These are phyloP conservation scores for Tillandsia fasciculata DNA, from an alignment of 176 grass and related monocot species.

Conservation along the genomic window DNA sequence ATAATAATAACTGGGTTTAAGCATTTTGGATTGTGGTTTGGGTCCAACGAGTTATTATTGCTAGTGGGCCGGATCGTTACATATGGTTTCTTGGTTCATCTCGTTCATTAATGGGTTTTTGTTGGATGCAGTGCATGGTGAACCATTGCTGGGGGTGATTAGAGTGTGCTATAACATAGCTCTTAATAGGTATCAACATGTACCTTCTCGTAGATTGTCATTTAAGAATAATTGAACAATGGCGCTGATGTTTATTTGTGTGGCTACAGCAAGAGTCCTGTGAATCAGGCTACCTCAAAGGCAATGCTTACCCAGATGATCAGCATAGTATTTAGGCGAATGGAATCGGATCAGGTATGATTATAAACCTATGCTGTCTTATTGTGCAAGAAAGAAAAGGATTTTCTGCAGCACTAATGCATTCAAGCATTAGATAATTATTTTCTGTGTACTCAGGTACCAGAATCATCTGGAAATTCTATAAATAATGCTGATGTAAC, in stretches of 20 bases:
- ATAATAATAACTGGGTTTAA: no score
- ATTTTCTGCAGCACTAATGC: background rate
- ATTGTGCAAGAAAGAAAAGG: background rate
- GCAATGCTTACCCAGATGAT: conserved; percentile 99
- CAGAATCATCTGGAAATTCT: conserved; percentile 32
- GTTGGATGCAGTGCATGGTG: conserved; percentile 79
- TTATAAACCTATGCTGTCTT: conserved; percentile 3
- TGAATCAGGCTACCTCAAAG: conserved; percentile 99
- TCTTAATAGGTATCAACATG: conserved; percentile 77
- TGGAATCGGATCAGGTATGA: conserved; percentile 79
- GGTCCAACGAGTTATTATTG: no score
- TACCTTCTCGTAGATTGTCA: conserved; percentile 13
- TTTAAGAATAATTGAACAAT: conserved; percentile 18
- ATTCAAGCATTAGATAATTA: background rate
- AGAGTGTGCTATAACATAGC: conserved; percentile 99
- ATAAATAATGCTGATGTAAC: conserved; percentile 28
- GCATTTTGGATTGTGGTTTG: no score
- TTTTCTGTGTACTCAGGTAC: conserved; percentile 36
- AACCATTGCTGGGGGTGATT: conserved; percentile 95
- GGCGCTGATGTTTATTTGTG: conserved; percentile 26
- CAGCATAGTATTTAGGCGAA: conserved; percentile 91
- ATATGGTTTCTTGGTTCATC: background rate
- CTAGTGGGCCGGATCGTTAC: no score
- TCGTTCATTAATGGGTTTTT: conserved; percentile 3
- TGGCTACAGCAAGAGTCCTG: conserved; percentile 81